Conservation (phyloP, 306 rosid genomes). For the Leucaena leucocephala region DNA sequence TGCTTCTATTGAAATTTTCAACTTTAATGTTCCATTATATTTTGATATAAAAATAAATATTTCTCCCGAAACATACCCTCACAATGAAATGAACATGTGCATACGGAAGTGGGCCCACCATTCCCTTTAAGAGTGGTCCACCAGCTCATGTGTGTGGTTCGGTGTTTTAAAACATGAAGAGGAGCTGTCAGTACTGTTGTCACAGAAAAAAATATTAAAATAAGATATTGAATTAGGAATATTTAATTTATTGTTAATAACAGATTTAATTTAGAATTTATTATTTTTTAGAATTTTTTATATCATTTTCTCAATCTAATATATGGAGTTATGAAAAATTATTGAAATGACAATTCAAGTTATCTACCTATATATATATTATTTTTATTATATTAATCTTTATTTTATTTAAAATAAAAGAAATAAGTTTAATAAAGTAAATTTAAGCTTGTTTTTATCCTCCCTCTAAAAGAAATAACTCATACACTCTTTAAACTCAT, state of each 20-base stretch:
- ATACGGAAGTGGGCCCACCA: constrained; percentile 48
- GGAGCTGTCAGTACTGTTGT: constrained; percentile 50
- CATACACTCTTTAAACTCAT: no score
- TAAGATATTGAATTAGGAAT: no score
- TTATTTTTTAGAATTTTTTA: no score
- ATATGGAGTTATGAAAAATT: no score
- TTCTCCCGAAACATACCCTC: constrained; percentile 36
- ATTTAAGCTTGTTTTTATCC: no score
- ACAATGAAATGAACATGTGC: constrained; percentile 59
- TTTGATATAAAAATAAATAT: constrained; percentile 13
- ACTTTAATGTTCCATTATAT: background rate
- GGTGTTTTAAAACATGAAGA: constrained; percentile 3
- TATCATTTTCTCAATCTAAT: no score
- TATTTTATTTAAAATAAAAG: no score
- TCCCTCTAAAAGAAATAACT: no score
- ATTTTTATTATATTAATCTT: no score
- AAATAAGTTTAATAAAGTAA: background rate
- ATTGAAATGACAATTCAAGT: background rate
- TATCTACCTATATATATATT: background rate
- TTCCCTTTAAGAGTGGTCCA: constrained; percentile 64
- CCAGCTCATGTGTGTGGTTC: constrained; percentile 43
- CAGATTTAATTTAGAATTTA: no score
- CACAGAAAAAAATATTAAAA: no score
- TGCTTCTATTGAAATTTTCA: background rate
- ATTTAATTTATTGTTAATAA: no score